A percentile compares a stretch with the other conserved stretches of the same genome.
These are phyloP conservation scores for Phytophthora parvispora DNA, from an alignment of 352 stramenopile genomes.

Conservation along the genomic window DNA sequence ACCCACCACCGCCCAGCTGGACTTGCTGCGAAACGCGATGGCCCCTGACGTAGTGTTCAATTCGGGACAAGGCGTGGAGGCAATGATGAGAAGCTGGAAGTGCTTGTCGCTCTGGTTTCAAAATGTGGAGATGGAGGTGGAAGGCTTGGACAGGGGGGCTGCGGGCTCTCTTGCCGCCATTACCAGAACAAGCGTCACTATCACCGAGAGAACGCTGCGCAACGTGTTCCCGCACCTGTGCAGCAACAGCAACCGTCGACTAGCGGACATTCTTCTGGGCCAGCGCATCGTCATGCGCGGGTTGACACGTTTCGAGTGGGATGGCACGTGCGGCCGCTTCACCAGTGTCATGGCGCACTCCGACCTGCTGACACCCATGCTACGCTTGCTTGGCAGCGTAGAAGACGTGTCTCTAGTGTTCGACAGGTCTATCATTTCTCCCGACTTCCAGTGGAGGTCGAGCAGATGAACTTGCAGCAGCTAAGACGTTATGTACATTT, in stretches of 20 bases:
- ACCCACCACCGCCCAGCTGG: slow-evolving; percentile 2
- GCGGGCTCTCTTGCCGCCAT: slow-evolving; percentile 5
- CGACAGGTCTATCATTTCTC: slow-evolving; percentile 18
- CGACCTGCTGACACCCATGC: slow-evolving; percentile 27
- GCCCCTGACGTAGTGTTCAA: slow-evolving; percentile 15
- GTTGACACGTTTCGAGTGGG: slow-evolving; percentile 24
- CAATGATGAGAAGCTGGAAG: slow-evolving; percentile 22
- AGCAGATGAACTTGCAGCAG: neutral
- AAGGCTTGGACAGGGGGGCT: slow-evolving; percentile 8
- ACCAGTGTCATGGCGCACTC: slow-evolving; percentile 12
- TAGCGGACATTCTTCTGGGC: slow-evolving; percentile 14
- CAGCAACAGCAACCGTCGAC: neutral
- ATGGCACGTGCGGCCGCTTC: neutral
- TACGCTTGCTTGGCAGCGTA: slow-evolving; percentile 17
- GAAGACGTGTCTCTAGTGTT: slow-evolving; percentile 26
- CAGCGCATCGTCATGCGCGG: slow-evolving; percentile 25
- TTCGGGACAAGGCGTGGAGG: slow-evolving; percentile 8
- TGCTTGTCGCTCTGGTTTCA: slow-evolving; percentile 28
- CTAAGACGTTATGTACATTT: neutral
- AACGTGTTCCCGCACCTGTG: slow-evolving; percentile 27
- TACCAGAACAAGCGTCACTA: slow-evolving; percentile 19
- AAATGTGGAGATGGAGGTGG: slow-evolving; percentile 11
- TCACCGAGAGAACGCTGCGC: slow-evolving; percentile 22
- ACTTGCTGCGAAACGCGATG: slow-evolving; percentile 17
- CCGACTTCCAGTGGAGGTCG: slow-evolving; percentile 22